A percentile compares a stretch with the other conserved stretches of the same genome.
Conservation (phyloP, 768 basidiomycete genomes). For the Trichaptum fuscoviolaceum region DNA sequence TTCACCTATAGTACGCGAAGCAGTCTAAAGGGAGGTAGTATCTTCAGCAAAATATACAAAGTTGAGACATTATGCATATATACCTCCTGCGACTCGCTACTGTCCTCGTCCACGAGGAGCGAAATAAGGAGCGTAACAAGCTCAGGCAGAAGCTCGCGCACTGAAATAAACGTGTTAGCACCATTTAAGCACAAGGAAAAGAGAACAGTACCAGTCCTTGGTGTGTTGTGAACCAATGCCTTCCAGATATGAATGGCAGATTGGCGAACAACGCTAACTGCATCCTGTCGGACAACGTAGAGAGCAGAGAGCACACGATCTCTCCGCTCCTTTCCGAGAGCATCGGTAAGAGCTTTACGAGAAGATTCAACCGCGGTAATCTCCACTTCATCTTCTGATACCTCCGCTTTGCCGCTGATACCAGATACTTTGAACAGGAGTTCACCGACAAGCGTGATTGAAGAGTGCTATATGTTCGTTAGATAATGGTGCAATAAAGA, state of each 20-base stretch:
- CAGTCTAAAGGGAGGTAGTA: conserved; percentile 48
- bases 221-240: conserved; percentile 92
- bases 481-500: conserved; percentile 12
- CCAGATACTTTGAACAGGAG: conserved; percentile 95
- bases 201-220: conserved; percentile 65
- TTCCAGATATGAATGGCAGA: conserved; percentile 97
- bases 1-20: conserved; percentile 82
- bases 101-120: conserved; percentile 70
- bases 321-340: conserved; percentile 81
- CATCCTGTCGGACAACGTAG: conserved; percentile 91
- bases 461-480: conserved; percentile 64
- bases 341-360: conserved; percentile 78
- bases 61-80: conserved; percentile 5
- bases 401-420: conserved; percentile 81
- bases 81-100: conserved; percentile 85
- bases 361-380: conserved; percentile 70
- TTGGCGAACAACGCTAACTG: conserved; percentile 83
- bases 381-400: conserved; percentile 69
- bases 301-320: conserved; percentile 88
- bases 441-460: conserved; percentile 93
- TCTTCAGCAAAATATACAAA: conserved; percentile 1
- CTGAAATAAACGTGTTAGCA: conserved; percentile 31
- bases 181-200: background rate
- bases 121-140: conserved; percentile 73
- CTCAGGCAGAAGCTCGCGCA: conserved; percentile 86